Conservation (phyloP, 371 early-diverging fungal genomes). For the Blastocladiella emersonii region DNA sequence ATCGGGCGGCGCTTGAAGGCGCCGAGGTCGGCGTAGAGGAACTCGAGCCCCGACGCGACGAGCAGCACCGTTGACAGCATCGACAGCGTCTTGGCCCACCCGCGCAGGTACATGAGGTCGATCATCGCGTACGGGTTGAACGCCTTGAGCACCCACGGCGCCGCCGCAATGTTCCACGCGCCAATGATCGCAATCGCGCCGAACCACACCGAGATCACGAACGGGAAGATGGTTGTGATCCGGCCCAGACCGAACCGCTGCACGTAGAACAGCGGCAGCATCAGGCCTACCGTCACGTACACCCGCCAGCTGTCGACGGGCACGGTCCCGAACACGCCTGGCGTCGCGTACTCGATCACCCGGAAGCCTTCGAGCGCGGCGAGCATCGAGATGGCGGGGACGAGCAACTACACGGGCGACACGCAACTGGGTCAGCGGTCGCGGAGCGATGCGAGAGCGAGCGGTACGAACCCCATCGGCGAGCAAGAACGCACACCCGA, state of each 20-base stretch:
- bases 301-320: not conserved
- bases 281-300: not conserved
- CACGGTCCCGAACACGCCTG: not conserved
- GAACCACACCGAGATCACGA: not conserved
- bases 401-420: not conserved
- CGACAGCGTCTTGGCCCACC: not conserved
- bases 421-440: no score
- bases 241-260: not conserved
- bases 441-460: no score
- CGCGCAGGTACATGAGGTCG: not conserved
- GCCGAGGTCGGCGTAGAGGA: constrained; percentile 4
- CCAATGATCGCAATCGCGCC: not conserved
- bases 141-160: not conserved
- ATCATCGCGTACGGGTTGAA: not conserved
- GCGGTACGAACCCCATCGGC: not conserved
- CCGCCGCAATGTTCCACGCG: not conserved
- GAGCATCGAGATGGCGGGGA: not conserved
- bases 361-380: not conserved
- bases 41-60: not conserved
- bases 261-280: not conserved
- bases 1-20: not conserved
- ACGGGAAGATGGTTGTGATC: not conserved
- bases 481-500: not conserved
- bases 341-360: not conserved
- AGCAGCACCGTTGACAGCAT: constrained; percentile 3